Conservation (phyloP, 202 grass and related monocot genomes). For the Cymbopogon flexuosus region DNA sequence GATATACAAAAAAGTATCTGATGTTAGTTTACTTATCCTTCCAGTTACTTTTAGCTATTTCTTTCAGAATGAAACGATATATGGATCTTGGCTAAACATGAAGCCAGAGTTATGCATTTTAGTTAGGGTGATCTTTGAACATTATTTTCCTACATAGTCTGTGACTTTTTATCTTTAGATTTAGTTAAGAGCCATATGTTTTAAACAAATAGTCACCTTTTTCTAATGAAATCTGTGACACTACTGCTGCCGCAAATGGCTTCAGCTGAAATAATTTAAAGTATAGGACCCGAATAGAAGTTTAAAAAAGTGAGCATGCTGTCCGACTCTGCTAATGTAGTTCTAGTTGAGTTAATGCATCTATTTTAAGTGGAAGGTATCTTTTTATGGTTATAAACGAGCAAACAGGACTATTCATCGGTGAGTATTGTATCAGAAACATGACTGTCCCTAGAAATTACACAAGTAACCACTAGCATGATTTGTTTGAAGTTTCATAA, state of each 20-base stretch:
- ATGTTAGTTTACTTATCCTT: conserved; percentile 42
- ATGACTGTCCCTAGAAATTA: conserved; percentile 4
- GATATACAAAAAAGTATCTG: conserved; percentile 83
- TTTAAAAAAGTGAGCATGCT: background rate
- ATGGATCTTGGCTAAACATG: background rate
- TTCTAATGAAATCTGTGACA: background rate
- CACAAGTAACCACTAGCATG: background rate
- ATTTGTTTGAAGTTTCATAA: conserved; percentile 1
- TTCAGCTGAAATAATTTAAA: background rate
- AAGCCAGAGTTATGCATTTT: background rate
- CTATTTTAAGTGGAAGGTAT: background rate
- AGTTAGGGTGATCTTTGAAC: background rate
- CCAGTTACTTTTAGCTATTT: background rate
- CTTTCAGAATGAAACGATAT: background rate
- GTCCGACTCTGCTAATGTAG: background rate
- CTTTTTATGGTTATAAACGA: background rate
- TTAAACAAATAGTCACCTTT: background rate
- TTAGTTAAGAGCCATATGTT: background rate
- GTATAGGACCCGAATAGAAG: background rate
- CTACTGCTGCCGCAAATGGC: background rate
- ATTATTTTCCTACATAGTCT: background rate
- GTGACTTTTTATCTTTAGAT: background rate
- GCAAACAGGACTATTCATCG: background rate
- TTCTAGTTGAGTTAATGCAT: background rate
- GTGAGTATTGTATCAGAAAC: background rate